Base-by-base conservation (phyloP, 192 early-diverging fungal genomes). In the Chytriomyces sp. region DNA sequence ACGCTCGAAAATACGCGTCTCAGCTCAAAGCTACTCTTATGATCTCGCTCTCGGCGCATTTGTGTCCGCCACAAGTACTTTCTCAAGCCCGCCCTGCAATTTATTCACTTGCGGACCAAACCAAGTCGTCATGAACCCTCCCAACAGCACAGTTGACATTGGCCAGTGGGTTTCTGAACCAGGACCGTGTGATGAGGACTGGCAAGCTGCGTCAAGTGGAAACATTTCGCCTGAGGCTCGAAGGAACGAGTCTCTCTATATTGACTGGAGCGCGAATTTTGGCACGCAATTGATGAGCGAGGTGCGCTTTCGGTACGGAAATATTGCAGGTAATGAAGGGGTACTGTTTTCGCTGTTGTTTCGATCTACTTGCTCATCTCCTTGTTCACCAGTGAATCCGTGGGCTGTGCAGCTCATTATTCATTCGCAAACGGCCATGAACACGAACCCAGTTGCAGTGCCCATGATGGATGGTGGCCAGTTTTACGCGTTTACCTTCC, bases 251-350 rank as follows among this genome's bases (percentile, higher is more conserved):
- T 26, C 62, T 18, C 45, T 76, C 18, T 50, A 7, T 2, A 13
- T 76, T 18, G 74, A 76, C 24, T 76, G 74, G 74, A 50, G 45
- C 10, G 64, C 5, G 5, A 76, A 64, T 28, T 76, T 50, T 1
- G 50, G 50, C 23, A 76, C 74, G 2, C 49, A 57, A 16, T 50
- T 76, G 47, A 61, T 76, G 24, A 45, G 24, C 7, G 74, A 76
- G 48, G 64, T 76, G 20, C 26, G 74, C 3, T 64, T 76, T 47
- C 28, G 64, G 18, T 76, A 76, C 50, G 74, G 74, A 16, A 50
- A 1, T 23, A 24, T 66, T 46, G 53, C 57, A 20, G 72, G 72
- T 35, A 35, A 35, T n/a, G 2, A 1, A 2, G 2, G 28, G 28
- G 28, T 35, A 2, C 2, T 35, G 28, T 35, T 35, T 35, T 0